phyloP scores from a whole-genome alignment of 2,329 filamentous ascomycete species.

The Fusarium sarcochroum region DNA sequence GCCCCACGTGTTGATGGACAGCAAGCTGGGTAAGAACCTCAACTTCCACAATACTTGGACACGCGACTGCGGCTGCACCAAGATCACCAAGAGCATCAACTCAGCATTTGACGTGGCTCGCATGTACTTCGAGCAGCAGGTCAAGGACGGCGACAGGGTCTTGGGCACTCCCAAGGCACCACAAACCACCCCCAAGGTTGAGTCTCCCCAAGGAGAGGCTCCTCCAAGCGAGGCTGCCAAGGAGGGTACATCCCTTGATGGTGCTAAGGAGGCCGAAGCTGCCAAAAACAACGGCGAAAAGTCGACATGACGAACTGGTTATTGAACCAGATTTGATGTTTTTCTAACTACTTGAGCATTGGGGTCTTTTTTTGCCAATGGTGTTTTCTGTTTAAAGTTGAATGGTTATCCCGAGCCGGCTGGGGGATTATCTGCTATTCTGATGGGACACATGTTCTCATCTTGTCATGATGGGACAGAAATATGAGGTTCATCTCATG shows the following conservation, averaged over 20 bases:
- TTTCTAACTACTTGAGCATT: slow-evolving; percentile 21
- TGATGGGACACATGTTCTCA: slow-evolving; percentile 9
- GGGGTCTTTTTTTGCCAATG: slow-evolving; percentile 15
- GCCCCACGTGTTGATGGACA: slow-evolving; percentile 49
- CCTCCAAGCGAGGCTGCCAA: not conserved
- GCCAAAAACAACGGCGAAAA: not conserved
- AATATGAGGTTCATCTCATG: slow-evolving; percentile 1
- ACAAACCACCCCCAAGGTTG: slow-evolving; percentile 12
- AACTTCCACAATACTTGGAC: slow-evolving; percentile 51
- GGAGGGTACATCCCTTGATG: not conserved
- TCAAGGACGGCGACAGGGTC: slow-evolving; percentile 30
- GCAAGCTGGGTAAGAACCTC: slow-evolving; percentile 50
- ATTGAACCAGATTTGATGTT: slow-evolving; percentile 22
- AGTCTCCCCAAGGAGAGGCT: slow-evolving; percentile 1
- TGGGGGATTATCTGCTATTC: slow-evolving; percentile 26
- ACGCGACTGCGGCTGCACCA: slow-evolving; percentile 45
- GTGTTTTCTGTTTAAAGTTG: slow-evolving; percentile 24
- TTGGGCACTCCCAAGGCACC: slow-evolving; percentile 8
- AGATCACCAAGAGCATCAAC: slow-evolving; percentile 43
- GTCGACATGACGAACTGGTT: slow-evolving; percentile 28
- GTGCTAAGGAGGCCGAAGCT: not conserved
- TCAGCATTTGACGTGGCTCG: slow-evolving; percentile 45
- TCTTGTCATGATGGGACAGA: slow-evolving; percentile 15
- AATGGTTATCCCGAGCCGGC: slow-evolving; percentile 27
- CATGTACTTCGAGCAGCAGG: slow-evolving; percentile 38